Evolutionary conservation across 371 early-diverging fungal species (phyloP).

Genomic region (Haplosporangium sp.): DNA sequence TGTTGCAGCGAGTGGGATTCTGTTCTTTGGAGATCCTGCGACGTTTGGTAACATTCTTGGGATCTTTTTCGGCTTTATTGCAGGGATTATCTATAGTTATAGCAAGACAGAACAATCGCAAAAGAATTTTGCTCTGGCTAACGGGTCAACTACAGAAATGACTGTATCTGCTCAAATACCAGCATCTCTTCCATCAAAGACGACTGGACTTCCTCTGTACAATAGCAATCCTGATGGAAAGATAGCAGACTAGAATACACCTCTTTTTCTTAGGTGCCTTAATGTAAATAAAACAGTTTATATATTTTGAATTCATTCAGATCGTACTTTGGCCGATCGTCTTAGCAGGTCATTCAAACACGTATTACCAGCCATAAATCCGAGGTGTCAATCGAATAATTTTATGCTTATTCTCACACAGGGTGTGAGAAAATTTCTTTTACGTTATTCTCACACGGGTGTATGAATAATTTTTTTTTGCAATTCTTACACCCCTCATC

Average conservation of each 20-base stretch:
- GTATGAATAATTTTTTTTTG: too few relatives aligned
- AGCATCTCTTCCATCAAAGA: slow-evolving; percentile 3
- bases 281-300: too few relatives aligned
- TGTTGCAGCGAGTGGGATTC: slow-evolving; percentile 94
- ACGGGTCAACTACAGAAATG: slow-evolving; percentile 10
- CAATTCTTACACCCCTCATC: neutral
- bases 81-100: slow-evolving; percentile 86
- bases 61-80: slow-evolving; percentile 85
- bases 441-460: too few relatives aligned
- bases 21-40: slow-evolving; percentile 92
- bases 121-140: slow-evolving; percentile 42
- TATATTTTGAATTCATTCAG: too few relatives aligned
- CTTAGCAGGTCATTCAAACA: too few relatives aligned
- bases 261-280: neutral
- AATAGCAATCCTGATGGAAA: slow-evolving; percentile 48
- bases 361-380: too few relatives aligned
- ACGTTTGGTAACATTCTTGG: slow-evolving; percentile 85
- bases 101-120: slow-evolving; percentile 73
- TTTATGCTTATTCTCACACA: too few relatives aligned
- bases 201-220: slow-evolving; percentile 29
- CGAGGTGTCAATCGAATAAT: too few relatives aligned
- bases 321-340: too few relatives aligned
- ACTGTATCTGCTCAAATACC: slow-evolving; percentile 13
- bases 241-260: slow-evolving; percentile 23
- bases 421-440: too few relatives aligned